Conservation (phyloP, 441 rosid genomes). For the Erodium trifolium region DNA sequence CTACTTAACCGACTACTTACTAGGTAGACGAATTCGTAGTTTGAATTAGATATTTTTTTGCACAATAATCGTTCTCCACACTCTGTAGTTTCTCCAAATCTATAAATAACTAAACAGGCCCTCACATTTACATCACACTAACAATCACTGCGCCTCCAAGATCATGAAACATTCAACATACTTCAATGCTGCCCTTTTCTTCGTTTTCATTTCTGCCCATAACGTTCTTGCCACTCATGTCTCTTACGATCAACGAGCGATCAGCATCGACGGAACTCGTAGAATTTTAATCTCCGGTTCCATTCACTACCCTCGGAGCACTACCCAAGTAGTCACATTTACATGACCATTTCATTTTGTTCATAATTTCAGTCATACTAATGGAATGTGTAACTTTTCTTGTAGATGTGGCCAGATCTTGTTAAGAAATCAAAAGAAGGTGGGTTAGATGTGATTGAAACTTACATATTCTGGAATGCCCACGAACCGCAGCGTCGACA, state of each 20-base stretch:
- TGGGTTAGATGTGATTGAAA: not conserved
- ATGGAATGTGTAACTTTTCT: not conserved
- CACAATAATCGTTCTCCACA: too few relatives aligned
- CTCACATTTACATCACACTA: not conserved
- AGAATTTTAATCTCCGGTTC: constrained; percentile 14
- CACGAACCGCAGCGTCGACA: constrained; percentile 12
- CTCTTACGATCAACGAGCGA: constrained; percentile 12
- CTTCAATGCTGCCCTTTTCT: not conserved
- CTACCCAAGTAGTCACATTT: not conserved
- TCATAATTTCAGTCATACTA: too few relatives aligned
- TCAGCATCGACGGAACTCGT: constrained; percentile 16
- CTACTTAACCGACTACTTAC: too few relatives aligned
- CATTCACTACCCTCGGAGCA: constrained; percentile 13
- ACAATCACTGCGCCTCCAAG: not conserved
- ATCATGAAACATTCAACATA: not conserved
- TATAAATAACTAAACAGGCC: not conserved
- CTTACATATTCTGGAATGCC: constrained; percentile 15
- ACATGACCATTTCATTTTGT: too few relatives aligned
- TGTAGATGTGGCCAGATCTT: constrained; percentile 19
- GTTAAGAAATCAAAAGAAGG: constrained; percentile 11
- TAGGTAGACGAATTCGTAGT: too few relatives aligned
- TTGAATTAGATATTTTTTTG: too few relatives aligned
- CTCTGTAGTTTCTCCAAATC: not conserved
- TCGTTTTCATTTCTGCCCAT: not conserved
- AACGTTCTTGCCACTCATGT: constrained; percentile 5